Evolutionary conservation across 129 eudicot genomes (phyloP).

Genomic region (sunflower (Helianthus annuus)): HanXRQr2.0-SUNRISE NC_035441.2:117991691-117992190

Average conservation of each 20-base stretch:
- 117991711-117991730: conserved; percentile 61
- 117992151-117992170: conserved; percentile 1
- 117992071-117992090: too few species aligned
- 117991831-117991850: not conserved
- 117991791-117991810: not conserved
- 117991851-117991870: conserved; percentile 14
- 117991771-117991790: conserved; percentile 3
- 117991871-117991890: conserved; percentile 16
- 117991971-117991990: conserved; percentile 67
- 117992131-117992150: conserved; percentile 1
- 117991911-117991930: conserved; percentile 71
- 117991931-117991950: conserved; percentile 84
- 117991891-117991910: conserved; percentile 25
- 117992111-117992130: not conserved
- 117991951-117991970: conserved; percentile 74
- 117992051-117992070: too few species aligned
- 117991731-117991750: conserved; percentile 7
- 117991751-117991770: not conserved
- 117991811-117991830: conserved; percentile 15
- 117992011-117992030: conserved; percentile 50
- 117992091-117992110: too few species aligned
- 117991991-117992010: conserved; percentile 50
- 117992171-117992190: not conserved
- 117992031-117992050: not conserved
- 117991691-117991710: conserved; percentile 58